Conservation (phyloP, 73 alveolate genomes). For the Tetrahymena thermophila region DNA sequence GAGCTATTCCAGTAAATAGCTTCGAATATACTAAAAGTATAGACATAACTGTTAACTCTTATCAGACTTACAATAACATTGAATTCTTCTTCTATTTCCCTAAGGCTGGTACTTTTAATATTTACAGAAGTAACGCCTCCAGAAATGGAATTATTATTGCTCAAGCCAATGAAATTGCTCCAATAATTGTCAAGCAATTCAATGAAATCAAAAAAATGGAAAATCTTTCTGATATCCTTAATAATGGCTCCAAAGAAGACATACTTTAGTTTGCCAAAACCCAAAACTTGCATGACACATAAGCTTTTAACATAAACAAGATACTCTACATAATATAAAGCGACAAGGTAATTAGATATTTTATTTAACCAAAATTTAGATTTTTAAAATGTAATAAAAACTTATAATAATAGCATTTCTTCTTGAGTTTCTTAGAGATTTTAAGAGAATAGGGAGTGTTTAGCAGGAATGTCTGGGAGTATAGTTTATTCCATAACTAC, state of each 20-base stretch:
- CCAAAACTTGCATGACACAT: conserved; percentile 32
- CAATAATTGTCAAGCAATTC: conserved; percentile 40
- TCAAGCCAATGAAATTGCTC: conserved; percentile 30
- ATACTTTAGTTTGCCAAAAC: conserved; percentile 53
- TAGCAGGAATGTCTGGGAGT: background rate
- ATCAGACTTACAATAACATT: conserved; percentile 45
- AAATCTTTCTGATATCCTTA: conserved; percentile 55
- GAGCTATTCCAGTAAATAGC: conserved; percentile 62
- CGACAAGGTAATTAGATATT: background rate
- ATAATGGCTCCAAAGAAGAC: conserved; percentile 48
- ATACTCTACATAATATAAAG: conserved; percentile 38
- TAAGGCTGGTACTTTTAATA: conserved; percentile 56
- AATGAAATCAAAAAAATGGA: conserved; percentile 25
- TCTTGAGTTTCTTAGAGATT: background rate
- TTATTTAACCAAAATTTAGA: too few species aligned
- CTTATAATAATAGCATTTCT: background rate
- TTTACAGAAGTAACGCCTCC: conserved; percentile 78
- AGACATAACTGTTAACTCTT: conserved; percentile 47
- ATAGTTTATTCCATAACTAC: background rate
- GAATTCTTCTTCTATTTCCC: background rate
- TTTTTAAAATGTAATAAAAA: too few species aligned
- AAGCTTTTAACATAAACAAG: conserved; percentile 43
- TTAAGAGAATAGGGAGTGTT: background rate
- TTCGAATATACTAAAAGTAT: conserved; percentile 50
- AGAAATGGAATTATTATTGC: conserved; percentile 69